phyloP scores from a whole-genome alignment of 257 asterid species.

The Solanum virginianum region DNA sequence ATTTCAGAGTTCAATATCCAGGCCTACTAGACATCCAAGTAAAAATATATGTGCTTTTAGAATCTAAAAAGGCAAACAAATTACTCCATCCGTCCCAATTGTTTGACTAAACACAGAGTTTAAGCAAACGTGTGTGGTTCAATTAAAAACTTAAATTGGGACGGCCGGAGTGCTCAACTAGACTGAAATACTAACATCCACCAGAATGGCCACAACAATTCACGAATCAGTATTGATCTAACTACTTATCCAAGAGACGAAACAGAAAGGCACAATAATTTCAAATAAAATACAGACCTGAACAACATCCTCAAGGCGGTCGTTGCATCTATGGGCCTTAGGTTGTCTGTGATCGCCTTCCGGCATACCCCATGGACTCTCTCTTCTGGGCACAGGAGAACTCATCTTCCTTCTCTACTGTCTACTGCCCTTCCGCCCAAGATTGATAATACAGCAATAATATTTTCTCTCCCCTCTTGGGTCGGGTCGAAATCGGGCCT shows the following conservation, averaged over 20 bases:
- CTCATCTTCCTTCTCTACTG: constrained; percentile 41
- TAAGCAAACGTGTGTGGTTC: background rate
- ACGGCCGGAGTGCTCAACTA: background rate
- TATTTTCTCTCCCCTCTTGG: background rate
- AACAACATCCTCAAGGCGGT: constrained; percentile 90
- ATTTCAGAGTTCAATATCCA: background rate
- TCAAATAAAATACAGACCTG: constrained; percentile 19
- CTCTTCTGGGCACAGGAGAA: constrained; percentile 75
- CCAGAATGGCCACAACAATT: background rate
- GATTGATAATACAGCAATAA: background rate
- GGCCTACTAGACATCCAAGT: background rate
- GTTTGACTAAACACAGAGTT: background rate
- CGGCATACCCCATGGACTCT: constrained; percentile 86
- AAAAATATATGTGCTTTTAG: background rate
- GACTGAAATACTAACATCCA: background rate
- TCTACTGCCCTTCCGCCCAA: background rate
- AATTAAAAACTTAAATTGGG: background rate
- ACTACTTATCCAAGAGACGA: background rate
- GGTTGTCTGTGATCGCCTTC: constrained; percentile 61
- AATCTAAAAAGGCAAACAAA: background rate
- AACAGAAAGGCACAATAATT: background rate
- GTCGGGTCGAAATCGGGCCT: background rate
- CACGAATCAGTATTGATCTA: background rate
- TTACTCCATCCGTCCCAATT: background rate
- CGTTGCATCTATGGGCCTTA: constrained; percentile 86